Evolutionary conservation across 2,329 filamentous ascomycete genomes (phyloP), one percentile per base, ranked within the genome.

Genomic region (Lecanicillium sp.): DNA sequence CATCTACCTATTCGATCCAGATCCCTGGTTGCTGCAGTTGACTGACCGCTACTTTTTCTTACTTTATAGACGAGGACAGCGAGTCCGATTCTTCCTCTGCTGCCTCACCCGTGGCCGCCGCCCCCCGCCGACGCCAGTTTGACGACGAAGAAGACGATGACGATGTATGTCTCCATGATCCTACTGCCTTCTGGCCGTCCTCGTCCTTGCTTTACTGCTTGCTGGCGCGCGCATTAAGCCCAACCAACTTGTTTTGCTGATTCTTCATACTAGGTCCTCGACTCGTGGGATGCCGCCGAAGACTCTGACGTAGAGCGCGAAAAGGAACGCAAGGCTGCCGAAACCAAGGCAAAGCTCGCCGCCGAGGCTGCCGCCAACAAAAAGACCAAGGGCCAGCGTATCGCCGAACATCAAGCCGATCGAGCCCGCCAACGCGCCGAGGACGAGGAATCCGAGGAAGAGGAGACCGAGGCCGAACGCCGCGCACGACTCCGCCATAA

Each of bases 241-340:
- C 4, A 6, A 18, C 12, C 17, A 16, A 33, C 14, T 19, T 13
- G 12, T 6, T 27, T 20, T n/a, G 37, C 42, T 41, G 25, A 45
- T 35, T 29, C 30, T n/a, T 27, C 17, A n/a, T 33, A 13, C 48
- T 25, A 95, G 83, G 86, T 96, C 41, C 77, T 95, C 56, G 92
- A 98, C 44, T 90, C 86, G 25, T 98, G 92, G 92, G 89, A 96
- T 55, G 90, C 86, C 42, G 89, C 85, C 51, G 92, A 96, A 57
- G 92, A 98, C 67, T 95, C 88, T 45, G 92, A 98, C 55, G 90
- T 81, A 52, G 92, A 98, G 70, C 85, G 88, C 54, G 89, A 95
- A 65, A 98, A 96, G 72, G 85, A 78, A 19, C 85, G 84, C 64
- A 92, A 90, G 68, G 87, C 81, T 36, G 82, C 75, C 5, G 89